phyloP scores from a whole-genome alignment of 805 yeast genomes.

The Saturnispora sekii region DNA sequence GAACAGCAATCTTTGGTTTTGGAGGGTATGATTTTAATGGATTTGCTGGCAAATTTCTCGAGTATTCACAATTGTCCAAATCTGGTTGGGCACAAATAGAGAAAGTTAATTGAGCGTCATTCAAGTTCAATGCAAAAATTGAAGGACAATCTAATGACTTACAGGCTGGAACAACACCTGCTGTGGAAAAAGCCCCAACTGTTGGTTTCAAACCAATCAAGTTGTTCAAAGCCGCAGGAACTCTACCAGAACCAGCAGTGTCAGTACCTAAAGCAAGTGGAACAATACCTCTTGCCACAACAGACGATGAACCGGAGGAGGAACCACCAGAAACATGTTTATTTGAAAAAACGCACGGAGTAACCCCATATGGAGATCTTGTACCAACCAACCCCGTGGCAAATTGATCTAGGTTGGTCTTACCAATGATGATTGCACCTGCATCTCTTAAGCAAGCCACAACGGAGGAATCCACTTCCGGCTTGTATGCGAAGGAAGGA shows the following conservation, averaged over 20 bases:
- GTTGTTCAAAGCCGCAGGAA: slow-evolving; percentile 92
- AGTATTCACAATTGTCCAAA: slow-evolving; percentile 59
- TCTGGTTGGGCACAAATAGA: slow-evolving; percentile 66
- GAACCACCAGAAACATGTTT: slow-evolving; percentile 92
- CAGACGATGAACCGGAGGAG: slow-evolving; percentile 90
- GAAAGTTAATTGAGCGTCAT: slow-evolving; percentile 77
- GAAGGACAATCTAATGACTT: slow-evolving; percentile 90
- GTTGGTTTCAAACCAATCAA: slow-evolving; percentile 90
- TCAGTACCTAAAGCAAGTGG: slow-evolving; percentile 91
- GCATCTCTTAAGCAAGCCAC: slow-evolving; percentile 67
- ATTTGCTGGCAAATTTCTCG: slow-evolving; percentile 62
- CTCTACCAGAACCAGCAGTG: slow-evolving; percentile 97
- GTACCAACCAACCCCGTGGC: slow-evolving; percentile 97
- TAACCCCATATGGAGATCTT: slow-evolving; percentile 89
- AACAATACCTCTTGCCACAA: slow-evolving; percentile 81
- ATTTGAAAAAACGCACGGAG: slow-evolving; percentile 67
- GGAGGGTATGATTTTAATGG: slow-evolving; percentile 52
- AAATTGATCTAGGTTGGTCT: slow-evolving; percentile 92
- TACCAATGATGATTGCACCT: slow-evolving; percentile 91
- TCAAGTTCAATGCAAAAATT: slow-evolving; percentile 63
- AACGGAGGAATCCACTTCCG: slow-evolving; percentile 64
- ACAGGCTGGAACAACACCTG: slow-evolving; percentile 97
- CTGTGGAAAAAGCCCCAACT: slow-evolving; percentile 73
- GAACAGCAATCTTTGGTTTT: slow-evolving; percentile 66
- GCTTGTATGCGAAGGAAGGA: slow-evolving; percentile 66